phyloP scores from a whole-genome alignment of 2,329 filamentous ascomycete species.

The Tolypocladium paradoxum region DNA sequence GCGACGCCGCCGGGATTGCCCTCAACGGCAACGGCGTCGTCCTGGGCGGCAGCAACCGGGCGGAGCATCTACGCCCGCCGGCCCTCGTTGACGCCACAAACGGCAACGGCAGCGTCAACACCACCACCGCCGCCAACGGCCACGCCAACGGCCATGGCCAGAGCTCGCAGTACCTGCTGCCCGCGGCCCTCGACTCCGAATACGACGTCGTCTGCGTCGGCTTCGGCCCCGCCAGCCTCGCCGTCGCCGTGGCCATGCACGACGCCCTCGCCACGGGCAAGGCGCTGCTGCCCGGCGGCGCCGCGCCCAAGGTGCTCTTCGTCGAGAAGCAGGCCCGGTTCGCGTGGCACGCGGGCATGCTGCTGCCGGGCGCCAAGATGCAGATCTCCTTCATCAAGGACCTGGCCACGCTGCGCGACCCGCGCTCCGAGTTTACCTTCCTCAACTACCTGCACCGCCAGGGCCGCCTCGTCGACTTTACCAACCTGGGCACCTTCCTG shows the following conservation, averaged over 20 bases:
- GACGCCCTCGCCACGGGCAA: constrained; percentile 54
- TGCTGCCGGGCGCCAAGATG: constrained; percentile 88
- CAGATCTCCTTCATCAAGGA: constrained; percentile 98
- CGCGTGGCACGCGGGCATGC: constrained; percentile 92
- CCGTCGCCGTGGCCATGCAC: constrained; percentile 80
- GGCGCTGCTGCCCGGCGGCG: constrained; percentile 26
- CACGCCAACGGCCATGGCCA: constrained; percentile 10
- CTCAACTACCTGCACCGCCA: constrained; percentile 85
- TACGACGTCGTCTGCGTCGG: constrained; percentile 86
- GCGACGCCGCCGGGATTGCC: constrained; percentile 10
- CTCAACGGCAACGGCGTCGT: constrained; percentile 5
- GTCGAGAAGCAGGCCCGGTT: constrained; percentile 77
- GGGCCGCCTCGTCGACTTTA: constrained; percentile 76
- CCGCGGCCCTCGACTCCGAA: constrained; percentile 49
- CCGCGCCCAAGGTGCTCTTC: constrained; percentile 65
- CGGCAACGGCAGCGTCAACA: not conserved
- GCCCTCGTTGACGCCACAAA: not conserved
- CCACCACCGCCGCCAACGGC: constrained; percentile 1
- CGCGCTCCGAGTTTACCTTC: constrained; percentile 86
- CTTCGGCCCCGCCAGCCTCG: constrained; percentile 84
- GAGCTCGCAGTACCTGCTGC: constrained; percentile 26
- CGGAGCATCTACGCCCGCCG: not conserved
- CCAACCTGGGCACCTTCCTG: constrained; percentile 80
- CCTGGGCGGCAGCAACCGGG: not conserved
- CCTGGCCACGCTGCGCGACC: constrained; percentile 78